phyloP scores from a whole-genome alignment of 73 alveolate species.

The Tetrahymena thermophila region DNA sequence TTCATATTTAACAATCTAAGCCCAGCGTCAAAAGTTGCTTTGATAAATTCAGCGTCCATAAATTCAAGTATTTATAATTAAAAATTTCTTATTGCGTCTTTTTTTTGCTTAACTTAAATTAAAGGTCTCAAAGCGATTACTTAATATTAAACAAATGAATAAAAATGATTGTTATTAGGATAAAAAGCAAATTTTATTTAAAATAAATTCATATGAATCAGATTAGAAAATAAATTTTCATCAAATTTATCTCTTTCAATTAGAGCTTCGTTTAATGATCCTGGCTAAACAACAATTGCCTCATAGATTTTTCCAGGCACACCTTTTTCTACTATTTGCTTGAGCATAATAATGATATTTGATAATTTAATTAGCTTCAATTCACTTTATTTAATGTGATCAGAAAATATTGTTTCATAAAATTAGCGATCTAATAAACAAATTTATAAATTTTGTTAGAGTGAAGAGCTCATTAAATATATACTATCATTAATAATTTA shows the following conservation, averaged over 20 bases:
- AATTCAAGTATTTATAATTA: background rate
- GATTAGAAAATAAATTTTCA: background rate
- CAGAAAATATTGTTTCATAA: background rate
- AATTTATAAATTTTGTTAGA: background rate
- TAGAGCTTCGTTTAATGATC: background rate
- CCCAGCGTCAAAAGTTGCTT: background rate
- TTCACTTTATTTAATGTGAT: background rate
- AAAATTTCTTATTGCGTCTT: background rate
- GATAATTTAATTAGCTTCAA: background rate
- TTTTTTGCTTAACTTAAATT: background rate
- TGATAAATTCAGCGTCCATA: background rate
- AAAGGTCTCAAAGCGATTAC: background rate
- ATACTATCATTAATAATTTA: background rate
- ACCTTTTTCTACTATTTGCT: background rate
- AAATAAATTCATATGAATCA: background rate
- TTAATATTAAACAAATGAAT: background rate
- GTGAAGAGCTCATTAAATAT: background rate
- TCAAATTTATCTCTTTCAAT: background rate
- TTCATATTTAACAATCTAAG: background rate
- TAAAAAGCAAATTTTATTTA: background rate
- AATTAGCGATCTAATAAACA: background rate
- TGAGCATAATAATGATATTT: background rate
- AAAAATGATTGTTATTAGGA: background rate
- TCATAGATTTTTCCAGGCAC: background rate
- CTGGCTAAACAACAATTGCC: background rate